Conservation (phyloP, 148 eudicot species). For the Rhododendron griersonianum region DNA sequence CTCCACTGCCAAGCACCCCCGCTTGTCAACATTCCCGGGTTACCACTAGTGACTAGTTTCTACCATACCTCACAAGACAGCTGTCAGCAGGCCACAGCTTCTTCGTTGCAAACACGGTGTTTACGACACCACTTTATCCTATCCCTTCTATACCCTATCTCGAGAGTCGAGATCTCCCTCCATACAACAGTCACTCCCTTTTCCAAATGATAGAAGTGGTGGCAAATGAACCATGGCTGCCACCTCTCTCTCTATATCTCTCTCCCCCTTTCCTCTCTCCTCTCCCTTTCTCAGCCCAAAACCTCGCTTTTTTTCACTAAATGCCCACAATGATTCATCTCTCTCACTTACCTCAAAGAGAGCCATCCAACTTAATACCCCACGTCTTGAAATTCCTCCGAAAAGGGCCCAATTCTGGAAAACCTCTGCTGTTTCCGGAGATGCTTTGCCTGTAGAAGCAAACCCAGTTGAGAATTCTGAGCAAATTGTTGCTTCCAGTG, state of each 20-base stretch:
- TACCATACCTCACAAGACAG: too few relatives aligned
- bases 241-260: constrained; percentile 7
- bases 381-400: constrained; percentile 5
- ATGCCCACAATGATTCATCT: constrained; percentile 17
- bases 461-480: constrained; percentile 32
- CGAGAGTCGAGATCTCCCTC: not conserved
- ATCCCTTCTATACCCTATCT: not conserved
- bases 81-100: too few relatives aligned
- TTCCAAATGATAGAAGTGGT: not conserved
- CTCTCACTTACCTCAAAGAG: constrained; percentile 17
- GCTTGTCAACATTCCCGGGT: too few relatives aligned
- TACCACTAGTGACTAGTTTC: too few relatives aligned
- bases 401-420: constrained; percentile 18
- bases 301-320: constrained; percentile 2
- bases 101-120: not conserved
- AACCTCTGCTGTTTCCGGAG: constrained; percentile 25
- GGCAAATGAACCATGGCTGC: constrained; percentile 37
- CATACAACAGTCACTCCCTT: not conserved
- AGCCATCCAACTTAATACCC: constrained; percentile 1
- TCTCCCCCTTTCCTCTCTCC: constrained; percentile 3
- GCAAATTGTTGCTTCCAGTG: constrained; percentile 34
- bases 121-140: not conserved
- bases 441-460: constrained; percentile 31
- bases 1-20: too few relatives aligned
- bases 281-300: constrained; percentile 21